Base-by-base conservation (phyloP, 2,329 filamentous ascomycete genomes). In the Colletotrichum noveboracense region DNA sequence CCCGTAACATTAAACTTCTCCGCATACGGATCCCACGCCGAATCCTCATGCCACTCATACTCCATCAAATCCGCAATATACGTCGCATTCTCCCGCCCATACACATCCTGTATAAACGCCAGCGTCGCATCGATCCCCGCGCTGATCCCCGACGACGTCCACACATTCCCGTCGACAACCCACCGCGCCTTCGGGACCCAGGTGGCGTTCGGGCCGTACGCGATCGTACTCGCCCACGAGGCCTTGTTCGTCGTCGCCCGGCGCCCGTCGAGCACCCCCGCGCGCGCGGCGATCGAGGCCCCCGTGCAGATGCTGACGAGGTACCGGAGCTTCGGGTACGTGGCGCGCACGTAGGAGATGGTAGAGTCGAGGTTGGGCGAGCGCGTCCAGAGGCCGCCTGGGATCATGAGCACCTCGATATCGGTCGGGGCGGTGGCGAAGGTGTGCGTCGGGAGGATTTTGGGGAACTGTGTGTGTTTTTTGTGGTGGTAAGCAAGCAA, bases 101-200 rank as follows among this genome's bases (percentile, higher is more conserved):
- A 93, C 7, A 89, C 82, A 34, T 86, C 83, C 48, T 80, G 86
- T 18, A 93, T 85, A 81, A 89, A 93, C 1, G 89, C 91, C 80
- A 91, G 86, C 66, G 87, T 90, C 75, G 89, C 84, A 84, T 94
- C 92, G 64, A 92, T 92, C 0, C 92, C 92, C 3, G 92, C 91
- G 75, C 86, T 88, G 6, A 93, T 87, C 0, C 91, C 91, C 0
- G 88, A 89, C 4, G 87, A 88, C 2, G 88, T 91, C 90, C 91
- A 92, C 4, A 92, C 83, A 74, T 91, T 90, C 2, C 88, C 90
- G 80, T 91, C 89, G 0, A 83, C 83, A 0, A 91, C 88, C 91
- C 91, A 93, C 24, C 91, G 83, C 38, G 91, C 91, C 52, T 85
- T 83, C 0, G 84, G 80, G 10, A 89, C 82, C 91, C 91, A 93